Evolutionary conservation across 2,329 filamentous ascomycete species (phyloP), one percentile per base, ranked within the genome.

Genomic region (Fusarium coicis): DNA sequence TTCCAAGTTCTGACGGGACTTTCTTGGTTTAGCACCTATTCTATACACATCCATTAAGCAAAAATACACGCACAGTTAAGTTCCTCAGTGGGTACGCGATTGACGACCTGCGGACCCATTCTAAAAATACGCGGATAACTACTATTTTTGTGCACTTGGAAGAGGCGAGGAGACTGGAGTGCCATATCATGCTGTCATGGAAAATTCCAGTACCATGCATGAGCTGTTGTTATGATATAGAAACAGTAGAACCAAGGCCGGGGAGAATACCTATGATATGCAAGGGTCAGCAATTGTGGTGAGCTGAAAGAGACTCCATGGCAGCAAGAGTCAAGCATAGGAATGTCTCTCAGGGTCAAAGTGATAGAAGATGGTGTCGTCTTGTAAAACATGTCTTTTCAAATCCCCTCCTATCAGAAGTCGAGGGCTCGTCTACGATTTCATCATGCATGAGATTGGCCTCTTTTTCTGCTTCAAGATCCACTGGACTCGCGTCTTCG

Each of bases 121-220:
- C 72, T 77, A 77, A 77, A 77, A 77, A 77, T 77, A 77, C 68
- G 63, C 65, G 50, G 74, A 70, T 69, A 44, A 57, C 57, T 55
- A 43, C 60, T 55, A 47, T 63, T 49, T 36, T 53, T 43, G 44
- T 21, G 26, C 5, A 56, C 54, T 64, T 66, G 66, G 64, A 73
- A 66, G 69, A 69, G 60, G 61, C 46, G 63, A 58, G 7, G 44
- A 34, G 47, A 23, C 30, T 50, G 47, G 47, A 49, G 55, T 47
- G 54, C 63, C 57, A 55, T 54, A 47, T 58, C 59, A 49, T 62
- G 49, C 58, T 58, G 63, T 63, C 55, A 63, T 64, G 62, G 54
- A 66, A 64, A 58, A 61, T 71, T 71, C 64, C 54, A 70, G 60
- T 57, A 56, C 52, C 32, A 37, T 37, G 61, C 50, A 54, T 54